These are phyloP conservation scores for Coleophoma crateriformis DNA, from an alignment of 2,329 filamentous ascomycete species.

Conservation along the genomic window DNA sequence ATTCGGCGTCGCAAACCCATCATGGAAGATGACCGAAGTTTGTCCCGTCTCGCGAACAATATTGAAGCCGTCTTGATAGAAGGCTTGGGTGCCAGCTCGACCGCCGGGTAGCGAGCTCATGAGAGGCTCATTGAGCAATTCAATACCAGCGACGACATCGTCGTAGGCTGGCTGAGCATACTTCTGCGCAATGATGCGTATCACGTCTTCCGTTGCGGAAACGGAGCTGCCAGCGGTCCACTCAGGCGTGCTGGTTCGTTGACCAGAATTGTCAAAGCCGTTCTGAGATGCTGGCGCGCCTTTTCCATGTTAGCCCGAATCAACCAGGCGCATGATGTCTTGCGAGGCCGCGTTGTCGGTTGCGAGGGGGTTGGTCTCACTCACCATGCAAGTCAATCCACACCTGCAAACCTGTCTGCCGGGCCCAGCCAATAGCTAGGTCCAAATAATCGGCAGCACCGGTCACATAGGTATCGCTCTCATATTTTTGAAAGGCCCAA, in stretches of 20 bases:
- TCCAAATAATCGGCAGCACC: background rate
- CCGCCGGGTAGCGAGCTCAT: background rate
- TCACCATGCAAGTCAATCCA: background rate
- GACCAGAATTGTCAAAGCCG: background rate
- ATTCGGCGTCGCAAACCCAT: slow-evolving; percentile 44
- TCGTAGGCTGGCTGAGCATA: background rate
- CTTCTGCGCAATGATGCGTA: background rate
- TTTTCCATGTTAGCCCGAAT: background rate
- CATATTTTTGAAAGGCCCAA: background rate
- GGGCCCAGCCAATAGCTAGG: background rate
- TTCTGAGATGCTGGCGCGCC: background rate
- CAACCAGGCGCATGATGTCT: too few relatives aligned
- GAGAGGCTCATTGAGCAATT: background rate
- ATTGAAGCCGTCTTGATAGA: slow-evolving; percentile 42
- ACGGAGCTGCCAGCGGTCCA: background rate
- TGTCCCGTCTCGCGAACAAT: slow-evolving; percentile 34
- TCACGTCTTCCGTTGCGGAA: background rate
- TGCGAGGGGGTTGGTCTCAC: background rate
- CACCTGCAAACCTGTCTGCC: background rate
- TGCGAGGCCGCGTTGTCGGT: too few relatives aligned
- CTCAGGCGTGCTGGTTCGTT: background rate
- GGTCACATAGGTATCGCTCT: background rate
- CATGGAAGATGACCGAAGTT: slow-evolving; percentile 47
- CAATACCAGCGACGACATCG: background rate
- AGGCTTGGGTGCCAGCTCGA: slow-evolving; percentile 3